Evolutionary conservation across 257 asterid genomes (phyloP).

Genomic region (Nicotiana benthamiana): DNA sequence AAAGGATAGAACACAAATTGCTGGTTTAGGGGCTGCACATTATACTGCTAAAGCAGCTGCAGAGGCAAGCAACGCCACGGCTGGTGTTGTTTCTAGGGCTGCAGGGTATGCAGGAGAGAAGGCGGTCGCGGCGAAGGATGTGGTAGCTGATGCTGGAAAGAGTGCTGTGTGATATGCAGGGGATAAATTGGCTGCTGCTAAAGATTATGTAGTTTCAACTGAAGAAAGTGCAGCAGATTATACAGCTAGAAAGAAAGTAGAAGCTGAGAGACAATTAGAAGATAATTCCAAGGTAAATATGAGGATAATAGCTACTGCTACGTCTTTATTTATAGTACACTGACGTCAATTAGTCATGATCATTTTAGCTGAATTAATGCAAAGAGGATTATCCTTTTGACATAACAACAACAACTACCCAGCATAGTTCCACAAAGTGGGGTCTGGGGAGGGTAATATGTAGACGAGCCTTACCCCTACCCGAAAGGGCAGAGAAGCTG

Average conservation of each 20-base stretch:
- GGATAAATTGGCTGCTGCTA: slow-evolving; percentile 46
- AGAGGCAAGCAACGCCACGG: slow-evolving; percentile 40
- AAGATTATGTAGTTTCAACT: slow-evolving; percentile 39
- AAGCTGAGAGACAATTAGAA: slow-evolving; percentile 30
- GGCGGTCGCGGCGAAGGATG: slow-evolving; percentile 38
- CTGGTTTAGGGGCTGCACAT: slow-evolving; percentile 71
- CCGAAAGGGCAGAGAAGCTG: too few species aligned
- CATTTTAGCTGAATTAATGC: too few species aligned
- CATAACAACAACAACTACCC: too few species aligned
- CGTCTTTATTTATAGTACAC: too few species aligned
- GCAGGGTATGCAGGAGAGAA: slow-evolving; percentile 46
- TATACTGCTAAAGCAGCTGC: slow-evolving; percentile 51
- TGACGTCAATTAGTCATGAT: too few species aligned
- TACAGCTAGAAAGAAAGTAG: slow-evolving; percentile 56
- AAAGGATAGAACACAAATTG: slow-evolving; percentile 48
- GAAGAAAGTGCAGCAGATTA: slow-evolving; percentile 58
- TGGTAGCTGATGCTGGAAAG: slow-evolving; percentile 58
- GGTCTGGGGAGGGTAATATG: too few species aligned
- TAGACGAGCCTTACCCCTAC: too few species aligned
- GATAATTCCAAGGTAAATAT: slow-evolving; percentile 18
- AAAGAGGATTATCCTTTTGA: too few species aligned
- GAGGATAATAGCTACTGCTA: too few species aligned
- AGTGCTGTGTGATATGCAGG: slow-evolving; percentile 24
- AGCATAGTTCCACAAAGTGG: too few species aligned
- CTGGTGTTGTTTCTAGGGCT: slow-evolving; percentile 37